Conservation (phyloP, 768 basidiomycete species). For the Tephrocybe sp. region DNA sequence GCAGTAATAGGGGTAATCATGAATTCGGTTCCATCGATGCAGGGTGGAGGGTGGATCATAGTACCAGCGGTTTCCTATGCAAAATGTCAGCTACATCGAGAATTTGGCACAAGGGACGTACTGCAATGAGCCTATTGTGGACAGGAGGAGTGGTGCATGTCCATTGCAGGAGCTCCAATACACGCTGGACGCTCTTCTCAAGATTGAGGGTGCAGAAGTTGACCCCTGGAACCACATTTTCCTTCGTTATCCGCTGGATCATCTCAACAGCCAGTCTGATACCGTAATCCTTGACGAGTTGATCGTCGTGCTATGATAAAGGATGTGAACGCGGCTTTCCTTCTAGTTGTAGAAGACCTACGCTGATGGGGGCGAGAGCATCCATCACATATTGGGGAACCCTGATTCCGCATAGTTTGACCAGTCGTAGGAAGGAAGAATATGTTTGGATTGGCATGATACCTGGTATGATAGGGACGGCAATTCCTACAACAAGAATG, state of each 20-base stretch:
- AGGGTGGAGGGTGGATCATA: slow-evolving; percentile 24
- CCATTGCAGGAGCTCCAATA: slow-evolving; percentile 82
- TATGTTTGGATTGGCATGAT: slow-evolving; percentile 99
- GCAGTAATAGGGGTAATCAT: slow-evolving; percentile 67
- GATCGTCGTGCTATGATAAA: slow-evolving; percentile 76
- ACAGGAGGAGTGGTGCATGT: slow-evolving; percentile 38
- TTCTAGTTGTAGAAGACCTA: slow-evolving; percentile 31
- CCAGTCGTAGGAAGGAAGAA: slow-evolving; percentile 86
- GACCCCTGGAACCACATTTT: slow-evolving; percentile 66
- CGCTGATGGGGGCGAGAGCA: slow-evolving; percentile 74
- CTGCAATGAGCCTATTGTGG: slow-evolving; percentile 69
- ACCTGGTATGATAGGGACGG: slow-evolving; percentile 88
- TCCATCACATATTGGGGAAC: slow-evolving; percentile 68
- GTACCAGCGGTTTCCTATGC: slow-evolving; percentile 35
- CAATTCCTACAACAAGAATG: slow-evolving; percentile 63
- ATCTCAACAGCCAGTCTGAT: slow-evolving; percentile 80
- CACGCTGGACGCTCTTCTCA: slow-evolving; percentile 88
- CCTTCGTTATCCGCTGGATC: slow-evolving; percentile 56
- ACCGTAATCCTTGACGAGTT: slow-evolving; percentile 93
- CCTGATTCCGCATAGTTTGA: slow-evolving; percentile 79
- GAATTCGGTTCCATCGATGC: slow-evolving; percentile 32
- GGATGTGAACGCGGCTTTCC: neutral
- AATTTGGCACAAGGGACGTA: slow-evolving; percentile 23
- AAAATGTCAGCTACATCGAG: neutral
- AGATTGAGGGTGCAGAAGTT: slow-evolving; percentile 97